phyloP scores from a whole-genome alignment of 805 yeast species.

The Scheffersomyces coipomensis region DNA sequence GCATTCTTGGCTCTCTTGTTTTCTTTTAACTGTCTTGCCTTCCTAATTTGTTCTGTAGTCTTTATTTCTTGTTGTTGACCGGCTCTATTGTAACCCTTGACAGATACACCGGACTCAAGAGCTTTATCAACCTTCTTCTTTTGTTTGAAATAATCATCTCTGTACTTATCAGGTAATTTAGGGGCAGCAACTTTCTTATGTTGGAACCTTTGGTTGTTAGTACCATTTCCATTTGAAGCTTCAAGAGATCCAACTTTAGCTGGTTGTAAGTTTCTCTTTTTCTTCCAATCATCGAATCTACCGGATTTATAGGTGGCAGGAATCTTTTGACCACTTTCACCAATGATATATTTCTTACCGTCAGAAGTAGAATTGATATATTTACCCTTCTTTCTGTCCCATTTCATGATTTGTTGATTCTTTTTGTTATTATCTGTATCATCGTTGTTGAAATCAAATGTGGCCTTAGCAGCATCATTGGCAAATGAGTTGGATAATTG shows the following conservation, averaged over 20 bases:
- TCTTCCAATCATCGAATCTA: constrained; percentile 88
- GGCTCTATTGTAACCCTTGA: constrained; percentile 62
- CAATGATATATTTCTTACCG: constrained; percentile 75
- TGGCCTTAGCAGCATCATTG: constrained; percentile 78
- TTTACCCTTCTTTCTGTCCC: constrained; percentile 94
- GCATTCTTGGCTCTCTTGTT: constrained; percentile 82
- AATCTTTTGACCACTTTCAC: constrained; percentile 89
- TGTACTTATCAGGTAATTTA: constrained; percentile 80
- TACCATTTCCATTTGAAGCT: constrained; percentile 22
- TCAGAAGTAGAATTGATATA: constrained; percentile 82
- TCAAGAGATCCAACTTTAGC: constrained; percentile 57
- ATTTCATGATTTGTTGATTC: constrained; percentile 72
- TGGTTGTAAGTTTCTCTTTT: constrained; percentile 57
- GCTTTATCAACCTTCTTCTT: constrained; percentile 82
- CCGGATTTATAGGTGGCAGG: constrained; percentile 94
- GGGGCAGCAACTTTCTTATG: constrained; percentile 82
- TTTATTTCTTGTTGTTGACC: constrained; percentile 58
- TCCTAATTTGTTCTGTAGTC: constrained; percentile 74
- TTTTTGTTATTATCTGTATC: constrained; percentile 58
- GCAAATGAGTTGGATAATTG: constrained; percentile 62
- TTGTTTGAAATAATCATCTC: constrained; percentile 84
- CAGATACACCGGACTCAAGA: constrained; percentile 64
- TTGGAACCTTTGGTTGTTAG: constrained; percentile 49
- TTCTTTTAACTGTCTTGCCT: constrained; percentile 66
- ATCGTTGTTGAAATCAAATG: constrained; percentile 79